Conservation (phyloP, 148 eudicot species). For the Diospyros kaki region DNA sequence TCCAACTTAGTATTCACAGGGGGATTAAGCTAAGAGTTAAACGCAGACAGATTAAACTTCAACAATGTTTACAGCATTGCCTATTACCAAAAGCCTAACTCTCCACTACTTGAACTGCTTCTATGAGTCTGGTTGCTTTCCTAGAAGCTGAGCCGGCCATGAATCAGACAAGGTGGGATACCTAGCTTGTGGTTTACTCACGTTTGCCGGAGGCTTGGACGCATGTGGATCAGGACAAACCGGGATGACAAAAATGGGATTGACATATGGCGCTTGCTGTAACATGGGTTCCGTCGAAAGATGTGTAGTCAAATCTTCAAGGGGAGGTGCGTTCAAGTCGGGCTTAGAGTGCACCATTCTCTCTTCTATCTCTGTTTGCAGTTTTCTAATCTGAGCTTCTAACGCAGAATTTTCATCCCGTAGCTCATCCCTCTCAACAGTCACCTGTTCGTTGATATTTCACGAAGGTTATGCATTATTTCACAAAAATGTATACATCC, state of each 20-base stretch:
- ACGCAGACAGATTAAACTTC: not conserved
- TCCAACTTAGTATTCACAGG: too few relatives aligned
- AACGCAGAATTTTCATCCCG: slow-evolving; percentile 62
- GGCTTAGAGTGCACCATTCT: slow-evolving; percentile 24
- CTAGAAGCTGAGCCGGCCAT: slow-evolving; percentile 70
- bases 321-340: slow-evolving; percentile 37
- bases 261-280: slow-evolving; percentile 39
- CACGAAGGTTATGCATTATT: not conserved
- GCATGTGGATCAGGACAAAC: slow-evolving; percentile 35
- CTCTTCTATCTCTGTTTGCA: slow-evolving; percentile 46
- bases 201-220: slow-evolving; percentile 32
- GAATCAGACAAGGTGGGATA: slow-evolving; percentile 69
- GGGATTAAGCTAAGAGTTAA: not conserved
- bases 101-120: not conserved
- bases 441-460: slow-evolving; percentile 39
- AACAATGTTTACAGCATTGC: not conserved
- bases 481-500: not conserved
- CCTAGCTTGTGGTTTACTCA: slow-evolving; percentile 80
- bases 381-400: slow-evolving; percentile 47
- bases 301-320: slow-evolving; percentile 25
- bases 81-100: not conserved
- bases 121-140: slow-evolving; percentile 28
- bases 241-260: slow-evolving; percentile 62
- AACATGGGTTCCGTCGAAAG: slow-evolving; percentile 19
- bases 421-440: slow-evolving; percentile 61